A percentile compares a stretch with the other conserved stretches of the same genome.
Conservation (phyloP, 768 basidiomycete species). For the Trametes maxima region DNA sequence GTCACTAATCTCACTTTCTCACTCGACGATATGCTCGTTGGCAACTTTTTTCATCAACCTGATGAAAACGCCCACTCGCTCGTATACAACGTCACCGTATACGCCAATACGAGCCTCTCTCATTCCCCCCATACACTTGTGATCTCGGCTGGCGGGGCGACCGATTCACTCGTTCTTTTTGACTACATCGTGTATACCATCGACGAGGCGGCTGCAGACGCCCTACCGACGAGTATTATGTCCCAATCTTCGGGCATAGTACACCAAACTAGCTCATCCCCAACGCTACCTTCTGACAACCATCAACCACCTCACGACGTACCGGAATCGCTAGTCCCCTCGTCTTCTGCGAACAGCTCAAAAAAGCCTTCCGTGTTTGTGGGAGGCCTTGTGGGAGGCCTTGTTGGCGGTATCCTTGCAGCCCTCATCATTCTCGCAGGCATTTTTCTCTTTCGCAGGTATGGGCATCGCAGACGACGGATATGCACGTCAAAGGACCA, state of each 20-base stretch:
- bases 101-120: neutral
- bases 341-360: neutral
- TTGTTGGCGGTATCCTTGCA: neutral
- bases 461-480: neutral
- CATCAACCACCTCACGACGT: neutral
- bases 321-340: neutral
- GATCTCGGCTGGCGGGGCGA: neutral
- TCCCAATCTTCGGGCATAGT: neutral
- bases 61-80: neutral
- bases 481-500: neutral
- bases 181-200: slow-evolving; percentile 20
- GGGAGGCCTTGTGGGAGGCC: slow-evolving; percentile 7
- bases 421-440: neutral
- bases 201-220: neutral
- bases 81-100: slow-evolving; percentile 15
- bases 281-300: neutral
- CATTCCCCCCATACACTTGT: slow-evolving; percentile 10
- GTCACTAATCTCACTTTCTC: slow-evolving; percentile 14
- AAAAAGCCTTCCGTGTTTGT: neutral
- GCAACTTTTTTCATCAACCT: neutral
- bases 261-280: neutral
- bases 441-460: neutral
- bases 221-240: neutral
- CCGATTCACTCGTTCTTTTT: slow-evolving; percentile 10
- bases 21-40: slow-evolving; percentile 2